Conservation (phyloP, 31 red algal species). For the Porphyra umbilicalis region DNA sequence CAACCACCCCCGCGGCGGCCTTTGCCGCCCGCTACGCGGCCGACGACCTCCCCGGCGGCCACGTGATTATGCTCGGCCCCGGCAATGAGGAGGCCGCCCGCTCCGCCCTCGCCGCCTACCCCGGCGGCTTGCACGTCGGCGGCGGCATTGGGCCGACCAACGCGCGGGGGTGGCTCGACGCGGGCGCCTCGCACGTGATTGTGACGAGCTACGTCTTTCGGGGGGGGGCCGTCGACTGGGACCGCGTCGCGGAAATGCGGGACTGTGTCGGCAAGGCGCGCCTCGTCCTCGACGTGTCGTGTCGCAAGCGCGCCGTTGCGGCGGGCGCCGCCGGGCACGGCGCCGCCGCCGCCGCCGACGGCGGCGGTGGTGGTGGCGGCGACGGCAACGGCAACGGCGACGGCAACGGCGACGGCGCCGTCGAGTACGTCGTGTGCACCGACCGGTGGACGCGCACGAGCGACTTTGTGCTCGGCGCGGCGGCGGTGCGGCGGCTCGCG, state of each 20-base stretch:
- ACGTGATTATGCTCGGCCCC: constrained; percentile 89
- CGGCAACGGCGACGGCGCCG: constrained; percentile 17
- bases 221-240: constrained; percentile 51
- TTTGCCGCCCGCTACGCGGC: constrained; percentile 61
- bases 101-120: constrained; percentile 62
- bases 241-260: constrained; percentile 53
- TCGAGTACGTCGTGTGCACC: constrained; percentile 75
- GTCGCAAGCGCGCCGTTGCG: constrained; percentile 30
- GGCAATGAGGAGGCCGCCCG: constrained; percentile 67
- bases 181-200: constrained; percentile 93
- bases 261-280: constrained; percentile 34
- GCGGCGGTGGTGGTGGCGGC: constrained; percentile 26
- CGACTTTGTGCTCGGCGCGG: constrained; percentile 41
- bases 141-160: constrained; percentile 73
- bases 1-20: constrained; percentile 36
- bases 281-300: constrained; percentile 92
- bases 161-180: constrained; percentile 41
- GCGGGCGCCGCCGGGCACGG: constrained; percentile 34
- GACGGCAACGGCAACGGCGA: constrained; percentile 73
- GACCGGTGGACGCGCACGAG: constrained; percentile 84
- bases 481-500: constrained; percentile 40
- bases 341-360: constrained; percentile 39
- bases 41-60: constrained; percentile 77
- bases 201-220: constrained; percentile 95
- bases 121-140: constrained; percentile 82